Percentiles rank a stretch among this genome's conserved stretches.
phyloP scores from a whole-genome alignment of 2,329 filamentous ascomycete genomes.

The Alternaria brassicae region DNA sequence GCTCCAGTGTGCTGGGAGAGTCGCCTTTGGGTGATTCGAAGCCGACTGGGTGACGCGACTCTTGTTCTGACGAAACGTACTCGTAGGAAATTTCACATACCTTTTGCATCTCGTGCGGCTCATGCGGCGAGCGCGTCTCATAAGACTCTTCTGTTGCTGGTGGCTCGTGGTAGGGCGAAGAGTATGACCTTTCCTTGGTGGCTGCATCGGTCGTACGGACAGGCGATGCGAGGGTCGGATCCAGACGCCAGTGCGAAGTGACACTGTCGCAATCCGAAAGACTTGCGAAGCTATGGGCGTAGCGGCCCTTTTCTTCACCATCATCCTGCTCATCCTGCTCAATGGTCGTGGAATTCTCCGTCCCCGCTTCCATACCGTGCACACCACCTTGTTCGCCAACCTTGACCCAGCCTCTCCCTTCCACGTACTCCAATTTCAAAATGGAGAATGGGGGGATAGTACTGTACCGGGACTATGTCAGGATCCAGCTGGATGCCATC shows the following conservation, averaged over 20 bases:
- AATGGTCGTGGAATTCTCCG: background rate
- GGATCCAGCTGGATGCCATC: background rate
- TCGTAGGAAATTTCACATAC: background rate
- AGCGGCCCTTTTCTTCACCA: background rate
- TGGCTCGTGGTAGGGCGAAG: background rate
- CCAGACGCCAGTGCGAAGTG: constrained; percentile 2
- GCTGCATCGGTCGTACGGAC: background rate
- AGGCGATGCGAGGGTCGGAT: background rate
- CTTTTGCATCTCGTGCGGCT: background rate
- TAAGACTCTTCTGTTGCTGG: background rate
- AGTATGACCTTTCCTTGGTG: background rate
- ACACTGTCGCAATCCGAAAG: constrained; percentile 8
- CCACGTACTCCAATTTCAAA: background rate
- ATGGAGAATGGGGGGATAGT: background rate
- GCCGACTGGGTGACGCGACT: background rate
- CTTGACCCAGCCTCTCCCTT: background rate
- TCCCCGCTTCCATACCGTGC: too few species aligned
- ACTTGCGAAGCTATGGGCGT: background rate
- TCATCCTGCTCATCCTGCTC: background rate
- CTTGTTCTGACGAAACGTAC: background rate
- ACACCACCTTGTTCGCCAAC: background rate
- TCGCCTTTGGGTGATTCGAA: background rate
- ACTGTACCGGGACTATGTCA: background rate
- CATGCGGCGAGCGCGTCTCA: background rate
- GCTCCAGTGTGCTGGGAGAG: background rate